Evolutionary conservation across 257 asterid genomes (phyloP).

Genomic region (Solanum pinnatisectum): DNA sequence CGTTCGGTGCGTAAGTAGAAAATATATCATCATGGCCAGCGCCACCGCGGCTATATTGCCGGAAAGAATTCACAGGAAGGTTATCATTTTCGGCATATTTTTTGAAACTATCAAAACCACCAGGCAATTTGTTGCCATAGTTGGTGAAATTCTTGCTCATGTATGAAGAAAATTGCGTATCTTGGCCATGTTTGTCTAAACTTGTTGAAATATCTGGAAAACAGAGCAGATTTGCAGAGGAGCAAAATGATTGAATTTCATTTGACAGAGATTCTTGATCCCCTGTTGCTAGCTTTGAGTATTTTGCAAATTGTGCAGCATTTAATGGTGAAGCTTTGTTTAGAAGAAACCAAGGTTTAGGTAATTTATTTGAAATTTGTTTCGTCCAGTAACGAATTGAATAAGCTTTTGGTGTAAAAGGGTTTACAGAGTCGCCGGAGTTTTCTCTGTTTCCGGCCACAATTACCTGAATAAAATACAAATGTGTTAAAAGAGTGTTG

Average conservation of each 20-base stretch:
- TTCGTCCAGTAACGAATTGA: constrained; percentile 53
- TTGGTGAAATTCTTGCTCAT: constrained; percentile 46
- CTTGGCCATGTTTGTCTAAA: constrained; percentile 1
- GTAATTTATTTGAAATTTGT: constrained; percentile 42
- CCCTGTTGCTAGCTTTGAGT: constrained; percentile 20
- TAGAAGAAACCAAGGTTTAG: constrained; percentile 41
- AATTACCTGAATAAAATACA: constrained; percentile 26
- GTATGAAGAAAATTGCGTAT: constrained; percentile 1
- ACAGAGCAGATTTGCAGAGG: constrained; percentile 8
- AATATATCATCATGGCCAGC: constrained; percentile 47
- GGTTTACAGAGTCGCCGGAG: constrained; percentile 14
- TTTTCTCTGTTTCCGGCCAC: constrained; percentile 8
- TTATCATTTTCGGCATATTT: constrained; percentile 38
- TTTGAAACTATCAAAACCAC: constrained; percentile 48
- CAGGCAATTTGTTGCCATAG: constrained; percentile 44
- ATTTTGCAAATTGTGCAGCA: constrained; percentile 39
- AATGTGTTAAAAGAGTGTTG: not conserved
- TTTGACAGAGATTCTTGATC: constrained; percentile 2
- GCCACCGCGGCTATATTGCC: constrained; percentile 70
- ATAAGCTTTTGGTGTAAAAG: constrained; percentile 50
- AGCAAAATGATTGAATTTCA: constrained; percentile 6
- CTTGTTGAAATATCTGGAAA: constrained; percentile 12
- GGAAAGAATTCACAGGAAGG: constrained; percentile 38
- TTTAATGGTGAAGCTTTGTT: constrained; percentile 51
- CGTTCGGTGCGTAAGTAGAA: constrained; percentile 33